Conservation (phyloP, 148 eudicot species). For the Diospyros kaki region DNA sequence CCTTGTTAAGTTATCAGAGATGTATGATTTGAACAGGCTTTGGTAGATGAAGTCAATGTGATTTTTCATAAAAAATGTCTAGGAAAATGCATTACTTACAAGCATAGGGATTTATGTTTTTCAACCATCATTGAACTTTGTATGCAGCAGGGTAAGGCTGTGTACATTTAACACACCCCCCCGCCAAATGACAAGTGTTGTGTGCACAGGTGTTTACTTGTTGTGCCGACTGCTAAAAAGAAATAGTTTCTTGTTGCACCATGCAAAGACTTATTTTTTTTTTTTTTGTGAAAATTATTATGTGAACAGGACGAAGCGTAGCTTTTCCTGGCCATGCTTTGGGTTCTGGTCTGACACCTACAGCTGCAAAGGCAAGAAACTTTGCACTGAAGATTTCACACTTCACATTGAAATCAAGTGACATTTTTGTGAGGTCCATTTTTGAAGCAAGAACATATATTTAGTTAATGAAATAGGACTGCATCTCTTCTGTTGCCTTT, state of each 20-base stretch:
- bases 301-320: slow-evolving; percentile 81
- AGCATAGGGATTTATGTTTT: no score
- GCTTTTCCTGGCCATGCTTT: slow-evolving; percentile 99
- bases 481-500: background rate
- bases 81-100: no score
- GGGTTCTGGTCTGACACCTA: slow-evolving; percentile 82
- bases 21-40: no score
- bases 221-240: background rate
- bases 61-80: no score
- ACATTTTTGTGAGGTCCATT: slow-evolving; percentile 29
- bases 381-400: slow-evolving; percentile 31
- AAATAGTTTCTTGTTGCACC: background rate
- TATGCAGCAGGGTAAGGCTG: no score
- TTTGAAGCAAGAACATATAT: slow-evolving; percentile 17
- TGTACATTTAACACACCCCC: no score
- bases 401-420: slow-evolving; percentile 28
- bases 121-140: no score
- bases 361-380: slow-evolving; percentile 93
- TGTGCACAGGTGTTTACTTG: background rate
- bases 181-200: no score
- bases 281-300: background rate
- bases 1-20: no score
- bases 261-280: background rate
- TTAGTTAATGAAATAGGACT: slow-evolving; percentile 10
- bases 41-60: no score